These are phyloP conservation scores for Amylostereum areolatum DNA, from an alignment of 1,284 basidiomycete genomes.

Conservation along the genomic window DNA sequence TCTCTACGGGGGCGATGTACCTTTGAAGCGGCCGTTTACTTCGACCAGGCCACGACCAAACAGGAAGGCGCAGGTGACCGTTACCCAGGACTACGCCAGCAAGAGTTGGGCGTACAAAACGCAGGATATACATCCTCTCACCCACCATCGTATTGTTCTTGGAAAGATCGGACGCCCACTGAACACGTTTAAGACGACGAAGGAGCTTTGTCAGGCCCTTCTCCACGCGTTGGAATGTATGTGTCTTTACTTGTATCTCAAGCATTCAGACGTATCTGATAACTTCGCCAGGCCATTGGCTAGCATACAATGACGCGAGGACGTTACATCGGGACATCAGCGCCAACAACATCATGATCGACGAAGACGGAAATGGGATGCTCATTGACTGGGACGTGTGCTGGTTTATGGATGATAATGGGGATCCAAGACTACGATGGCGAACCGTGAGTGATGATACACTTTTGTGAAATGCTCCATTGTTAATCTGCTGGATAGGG, in stretches of 20 bases:
- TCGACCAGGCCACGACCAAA: neutral
- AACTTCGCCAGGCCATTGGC: neutral
- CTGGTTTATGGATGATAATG: neutral
- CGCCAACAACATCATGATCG: neutral
- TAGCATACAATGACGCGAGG: neutral
- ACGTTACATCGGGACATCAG: constrained; percentile 1
- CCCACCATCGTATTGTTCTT: neutral
- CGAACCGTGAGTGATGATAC: neutral
- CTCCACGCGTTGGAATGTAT: neutral
- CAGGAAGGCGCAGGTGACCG: neutral
- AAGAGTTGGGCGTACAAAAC: neutral
- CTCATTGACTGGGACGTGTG: neutral
- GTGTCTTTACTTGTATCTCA: neutral
- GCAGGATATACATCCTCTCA: neutral
- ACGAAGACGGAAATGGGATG: neutral
- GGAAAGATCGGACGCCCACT: neutral
- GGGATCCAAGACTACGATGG: neutral
- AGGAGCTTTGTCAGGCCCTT: neutral
- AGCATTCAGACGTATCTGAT: too few relatives aligned
- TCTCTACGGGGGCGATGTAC: neutral
- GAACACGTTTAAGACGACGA: neutral
- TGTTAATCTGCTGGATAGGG: neutral
- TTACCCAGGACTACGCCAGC: neutral
- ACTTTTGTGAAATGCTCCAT: neutral
- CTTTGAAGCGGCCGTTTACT: neutral